Evolutionary conservation across 805 yeast genomes (phyloP).

Genomic region (Candida arabinofermentans): DNA sequence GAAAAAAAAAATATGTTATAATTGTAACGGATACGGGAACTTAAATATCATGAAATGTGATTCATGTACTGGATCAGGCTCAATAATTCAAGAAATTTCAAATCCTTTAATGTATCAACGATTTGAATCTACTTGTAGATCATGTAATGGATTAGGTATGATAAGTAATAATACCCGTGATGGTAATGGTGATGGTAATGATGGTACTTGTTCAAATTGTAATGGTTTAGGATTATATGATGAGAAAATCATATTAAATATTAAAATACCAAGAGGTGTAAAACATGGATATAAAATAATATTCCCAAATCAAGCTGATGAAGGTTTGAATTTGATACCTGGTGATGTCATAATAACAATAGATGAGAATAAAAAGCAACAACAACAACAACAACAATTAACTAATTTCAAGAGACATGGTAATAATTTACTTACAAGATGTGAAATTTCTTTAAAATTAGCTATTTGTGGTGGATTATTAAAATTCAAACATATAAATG

Average conservation of each 20-base stretch:
- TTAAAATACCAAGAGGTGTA: constrained; percentile 55
- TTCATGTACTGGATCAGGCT: constrained; percentile 41
- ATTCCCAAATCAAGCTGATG: constrained; percentile 61
- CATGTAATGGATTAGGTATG: constrained; percentile 41
- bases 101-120: constrained; percentile 43
- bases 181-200: too few species aligned
- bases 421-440: constrained; percentile 18
- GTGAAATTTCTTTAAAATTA: constrained; percentile 16
- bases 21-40: constrained; percentile 55
- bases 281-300: constrained; percentile 47
- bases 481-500: constrained; percentile 35
- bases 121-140: constrained; percentile 40
- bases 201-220: constrained; percentile 40
- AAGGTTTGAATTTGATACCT: constrained; percentile 52
- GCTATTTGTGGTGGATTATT: constrained; percentile 28
- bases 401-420: constrained; percentile 35
- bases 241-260: constrained; percentile 46
- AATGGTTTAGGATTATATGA: constrained; percentile 42
- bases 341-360: constrained; percentile 65
- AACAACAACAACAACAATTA: too few species aligned
- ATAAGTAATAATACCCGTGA: too few species aligned
- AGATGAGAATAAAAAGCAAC: constrained; percentile 30
- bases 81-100: constrained; percentile 35
- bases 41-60: constrained; percentile 28
- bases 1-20: constrained; percentile 43